These are phyloP conservation scores for Pythium chondricola DNA, from an alignment of 352 stramenopile genomes.

Conservation along the genomic window DNA sequence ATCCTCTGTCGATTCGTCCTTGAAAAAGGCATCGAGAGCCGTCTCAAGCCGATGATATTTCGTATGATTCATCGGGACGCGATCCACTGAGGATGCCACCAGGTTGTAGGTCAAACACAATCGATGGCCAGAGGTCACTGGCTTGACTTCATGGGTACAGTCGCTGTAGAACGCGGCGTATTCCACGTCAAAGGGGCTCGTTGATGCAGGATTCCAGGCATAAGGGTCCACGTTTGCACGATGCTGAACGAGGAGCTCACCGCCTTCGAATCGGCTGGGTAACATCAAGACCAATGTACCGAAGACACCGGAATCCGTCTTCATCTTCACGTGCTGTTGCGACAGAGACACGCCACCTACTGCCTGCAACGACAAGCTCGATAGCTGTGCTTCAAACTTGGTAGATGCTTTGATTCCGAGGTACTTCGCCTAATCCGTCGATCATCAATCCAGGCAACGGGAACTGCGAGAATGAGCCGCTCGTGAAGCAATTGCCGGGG, in stretches of 20 bases:
- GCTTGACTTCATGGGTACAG: conserved; percentile 16
- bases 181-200: conserved; percentile 11
- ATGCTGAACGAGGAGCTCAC: conserved; percentile 20
- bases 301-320: conserved; percentile 41
- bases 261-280: conserved; percentile 19
- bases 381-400: conserved; percentile 14
- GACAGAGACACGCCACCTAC: conserved; percentile 27
- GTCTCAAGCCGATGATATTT: background rate
- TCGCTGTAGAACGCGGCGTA: conserved; percentile 21
- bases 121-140: conserved; percentile 12
- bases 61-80: conserved; percentile 1
- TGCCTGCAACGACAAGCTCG: conserved; percentile 41
- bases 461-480: background rate
- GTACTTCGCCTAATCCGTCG: background rate
- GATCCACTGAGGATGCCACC: background rate
- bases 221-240: conserved; percentile 2
- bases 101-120: conserved; percentile 20
- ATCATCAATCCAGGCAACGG: background rate
- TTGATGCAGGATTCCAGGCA: conserved; percentile 4
- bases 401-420: conserved; percentile 10
- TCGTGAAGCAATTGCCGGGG: conserved; percentile 2
- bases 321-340: conserved; percentile 47
- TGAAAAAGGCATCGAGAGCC: conserved; percentile 7
- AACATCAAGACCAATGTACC: conserved; percentile 37
- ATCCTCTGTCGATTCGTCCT: too few species aligned